Conservation (phyloP, 768 basidiomycete species). For the Tylopilus sp. region DNA sequence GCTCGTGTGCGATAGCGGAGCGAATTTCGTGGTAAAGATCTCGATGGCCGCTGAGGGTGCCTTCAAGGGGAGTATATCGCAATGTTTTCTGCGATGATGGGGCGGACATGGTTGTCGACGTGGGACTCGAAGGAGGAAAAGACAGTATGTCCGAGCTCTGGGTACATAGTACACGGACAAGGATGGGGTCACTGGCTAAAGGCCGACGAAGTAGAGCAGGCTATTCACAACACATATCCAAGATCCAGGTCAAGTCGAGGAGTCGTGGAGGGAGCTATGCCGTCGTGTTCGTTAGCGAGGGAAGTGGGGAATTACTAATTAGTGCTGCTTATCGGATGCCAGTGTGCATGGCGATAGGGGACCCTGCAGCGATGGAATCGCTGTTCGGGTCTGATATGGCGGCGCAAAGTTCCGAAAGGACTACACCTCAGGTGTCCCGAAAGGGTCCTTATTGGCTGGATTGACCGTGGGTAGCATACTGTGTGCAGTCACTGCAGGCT, state of each 20-base stretch:
- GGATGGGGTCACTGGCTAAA: slow-evolving; percentile 29
- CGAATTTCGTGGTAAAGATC: slow-evolving; percentile 48
- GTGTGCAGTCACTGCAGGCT: too few relatives aligned
- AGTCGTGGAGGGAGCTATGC: slow-evolving; percentile 81
- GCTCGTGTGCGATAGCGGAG: slow-evolving; percentile 48
- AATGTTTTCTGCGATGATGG: slow-evolving; percentile 32
- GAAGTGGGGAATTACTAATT: too few relatives aligned
- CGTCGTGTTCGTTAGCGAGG: slow-evolving; percentile 74
- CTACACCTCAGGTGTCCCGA: too few relatives aligned
- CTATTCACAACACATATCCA: slow-evolving; percentile 61
- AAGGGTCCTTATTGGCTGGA: too few relatives aligned
- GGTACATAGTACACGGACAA: slow-evolving; percentile 6
- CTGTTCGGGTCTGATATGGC: too few relatives aligned
- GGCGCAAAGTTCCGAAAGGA: too few relatives aligned
- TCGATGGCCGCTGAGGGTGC: slow-evolving; percentile 43
- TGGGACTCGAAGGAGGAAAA: slow-evolving; percentile 45
- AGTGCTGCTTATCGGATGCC: too few relatives aligned
- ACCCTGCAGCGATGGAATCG: too few relatives aligned
- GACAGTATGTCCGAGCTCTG: slow-evolving; percentile 14
- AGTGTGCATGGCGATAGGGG: too few relatives aligned
- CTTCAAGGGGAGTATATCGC: slow-evolving; percentile 44
- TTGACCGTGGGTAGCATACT: too few relatives aligned
- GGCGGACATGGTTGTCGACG: slow-evolving; percentile 84
- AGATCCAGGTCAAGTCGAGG: slow-evolving; percentile 73
- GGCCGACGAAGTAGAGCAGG: slow-evolving; percentile 50